Percentiles rank a stretch among this genome's conserved stretches.
These are phyloP conservation scores for Schizochytrium sp. DNA, from an alignment of 108 stramenopile genomes.

Conservation along the genomic window DNA sequence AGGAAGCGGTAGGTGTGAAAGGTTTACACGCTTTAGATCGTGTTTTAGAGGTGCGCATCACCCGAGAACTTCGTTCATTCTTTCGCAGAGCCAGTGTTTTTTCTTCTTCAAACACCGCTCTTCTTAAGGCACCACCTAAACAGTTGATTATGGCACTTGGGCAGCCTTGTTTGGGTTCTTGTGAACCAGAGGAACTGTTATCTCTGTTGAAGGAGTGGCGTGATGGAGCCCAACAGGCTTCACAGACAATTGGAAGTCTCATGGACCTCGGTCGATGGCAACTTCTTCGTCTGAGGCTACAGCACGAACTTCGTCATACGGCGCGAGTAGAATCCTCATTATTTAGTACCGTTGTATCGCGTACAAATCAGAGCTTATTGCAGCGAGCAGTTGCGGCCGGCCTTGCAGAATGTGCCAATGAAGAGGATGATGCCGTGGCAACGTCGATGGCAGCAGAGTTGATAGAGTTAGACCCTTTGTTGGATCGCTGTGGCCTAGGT, in stretches of 20 bases:
- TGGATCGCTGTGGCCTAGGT: too few species aligned
- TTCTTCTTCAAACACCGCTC: background rate
- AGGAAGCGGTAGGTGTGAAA: conserved; percentile 73
- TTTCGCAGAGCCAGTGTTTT: background rate
- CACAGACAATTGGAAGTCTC: background rate
- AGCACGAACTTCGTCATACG: conserved; percentile 70
- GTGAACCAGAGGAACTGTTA: too few species aligned
- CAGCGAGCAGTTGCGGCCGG: conserved; percentile 62
- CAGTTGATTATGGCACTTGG: conserved; percentile 68
- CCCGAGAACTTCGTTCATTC: background rate
- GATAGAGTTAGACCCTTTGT: too few species aligned
- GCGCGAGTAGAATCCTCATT: conserved; percentile 73
- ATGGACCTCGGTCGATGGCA: conserved; percentile 77
- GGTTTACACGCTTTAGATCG: conserved; percentile 77
- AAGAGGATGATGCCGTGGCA: background rate
- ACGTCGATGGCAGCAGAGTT: too few species aligned
- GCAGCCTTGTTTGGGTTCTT: too few species aligned
- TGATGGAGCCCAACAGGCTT: conserved; percentile 54
- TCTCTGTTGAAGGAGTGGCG: conserved; percentile 46
- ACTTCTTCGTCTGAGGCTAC: conserved; percentile 72
- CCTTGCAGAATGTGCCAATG: background rate
- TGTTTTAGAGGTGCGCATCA: conserved; percentile 63
- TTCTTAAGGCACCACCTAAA: conserved; percentile 60
- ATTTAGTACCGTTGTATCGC: conserved; percentile 64
- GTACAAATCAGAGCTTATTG: conserved; percentile 49